Conservation (phyloP, 2,329 filamentous ascomycete genomes). For the Colletotrichum liriopes region DNA sequence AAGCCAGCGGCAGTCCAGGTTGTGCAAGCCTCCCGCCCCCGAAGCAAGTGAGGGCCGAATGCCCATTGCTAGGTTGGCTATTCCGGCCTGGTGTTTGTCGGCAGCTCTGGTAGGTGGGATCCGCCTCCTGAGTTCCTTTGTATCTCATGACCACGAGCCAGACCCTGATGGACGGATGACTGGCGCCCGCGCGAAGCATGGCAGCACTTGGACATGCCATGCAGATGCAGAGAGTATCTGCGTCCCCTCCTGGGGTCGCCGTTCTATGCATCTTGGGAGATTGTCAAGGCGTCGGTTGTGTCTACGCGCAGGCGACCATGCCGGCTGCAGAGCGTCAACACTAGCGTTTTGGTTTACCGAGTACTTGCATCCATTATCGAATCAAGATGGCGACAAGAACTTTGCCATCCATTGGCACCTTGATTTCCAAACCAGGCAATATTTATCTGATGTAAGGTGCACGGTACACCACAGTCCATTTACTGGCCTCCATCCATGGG, state of each 20-base stretch:
- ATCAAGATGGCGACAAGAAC: background rate
- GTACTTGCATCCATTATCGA: background rate
- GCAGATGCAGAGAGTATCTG: slow-evolving; percentile 13
- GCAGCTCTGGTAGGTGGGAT: slow-evolving; percentile 4
- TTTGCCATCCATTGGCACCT: background rate
- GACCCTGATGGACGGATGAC: background rate
- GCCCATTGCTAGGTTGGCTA: background rate
- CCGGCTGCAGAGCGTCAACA: slow-evolving; percentile 10
- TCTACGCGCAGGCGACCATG: background rate
- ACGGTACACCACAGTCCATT: slow-evolving; percentile 1
- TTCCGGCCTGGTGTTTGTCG: slow-evolving; percentile 19
- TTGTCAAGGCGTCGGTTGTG: slow-evolving; percentile 29
- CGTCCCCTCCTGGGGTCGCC: slow-evolving; percentile 6
- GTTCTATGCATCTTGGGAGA: slow-evolving; percentile 10
- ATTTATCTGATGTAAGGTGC: slow-evolving; percentile 18
- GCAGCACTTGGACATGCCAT: slow-evolving; percentile 1
- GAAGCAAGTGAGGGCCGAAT: slow-evolving; percentile 20
- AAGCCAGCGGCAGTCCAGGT: slow-evolving; percentile 11
- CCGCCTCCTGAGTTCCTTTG: slow-evolving; percentile 32
- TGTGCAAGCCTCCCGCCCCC: slow-evolving; percentile 10
- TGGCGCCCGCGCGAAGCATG: background rate
- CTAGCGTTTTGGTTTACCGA: slow-evolving; percentile 3
- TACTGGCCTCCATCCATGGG: background rate
- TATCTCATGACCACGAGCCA: background rate
- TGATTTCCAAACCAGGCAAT: background rate